These are phyloP conservation scores for Neospermospora avenae DNA, from an alignment of 2,329 filamentous ascomycete species.

Conservation along the genomic window DNA sequence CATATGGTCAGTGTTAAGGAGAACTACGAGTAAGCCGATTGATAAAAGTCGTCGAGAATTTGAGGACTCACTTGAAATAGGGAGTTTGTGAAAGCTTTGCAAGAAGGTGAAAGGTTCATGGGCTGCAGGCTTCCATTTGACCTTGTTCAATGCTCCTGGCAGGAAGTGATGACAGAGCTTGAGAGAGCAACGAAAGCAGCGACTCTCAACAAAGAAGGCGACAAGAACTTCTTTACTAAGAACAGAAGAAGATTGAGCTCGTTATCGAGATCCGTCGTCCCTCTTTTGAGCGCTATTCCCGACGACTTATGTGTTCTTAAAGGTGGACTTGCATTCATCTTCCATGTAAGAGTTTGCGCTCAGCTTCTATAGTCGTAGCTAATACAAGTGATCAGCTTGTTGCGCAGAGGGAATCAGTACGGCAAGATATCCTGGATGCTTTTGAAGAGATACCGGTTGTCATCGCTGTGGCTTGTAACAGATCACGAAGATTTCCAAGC, in stretches of 20 bases:
- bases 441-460: conserved; percentile 4
- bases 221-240: neutral
- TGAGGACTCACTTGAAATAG: too few relatives aligned
- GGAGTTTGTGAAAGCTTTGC: neutral
- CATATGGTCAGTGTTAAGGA: too few relatives aligned
- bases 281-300: neutral
- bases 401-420: neutral
- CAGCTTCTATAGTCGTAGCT: neutral
- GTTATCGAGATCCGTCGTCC: neutral
- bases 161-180: neutral
- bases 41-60: too few relatives aligned
- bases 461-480: conserved; percentile 1
- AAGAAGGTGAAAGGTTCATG: neutral
- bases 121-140: neutral
- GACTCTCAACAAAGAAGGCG: neutral
- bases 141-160: neutral
- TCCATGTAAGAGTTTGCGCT: neutral
- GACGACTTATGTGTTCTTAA: neutral
- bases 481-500: neutral
- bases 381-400: neutral
- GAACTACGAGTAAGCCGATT: too few relatives aligned
- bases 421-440: neutral
- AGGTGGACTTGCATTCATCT: conserved; percentile 4
- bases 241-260: neutral
- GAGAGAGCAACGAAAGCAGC: neutral